These are phyloP conservation scores for Suillus plorans DNA, from an alignment of 768 basidiomycete genomes.

Conservation along the genomic window DNA sequence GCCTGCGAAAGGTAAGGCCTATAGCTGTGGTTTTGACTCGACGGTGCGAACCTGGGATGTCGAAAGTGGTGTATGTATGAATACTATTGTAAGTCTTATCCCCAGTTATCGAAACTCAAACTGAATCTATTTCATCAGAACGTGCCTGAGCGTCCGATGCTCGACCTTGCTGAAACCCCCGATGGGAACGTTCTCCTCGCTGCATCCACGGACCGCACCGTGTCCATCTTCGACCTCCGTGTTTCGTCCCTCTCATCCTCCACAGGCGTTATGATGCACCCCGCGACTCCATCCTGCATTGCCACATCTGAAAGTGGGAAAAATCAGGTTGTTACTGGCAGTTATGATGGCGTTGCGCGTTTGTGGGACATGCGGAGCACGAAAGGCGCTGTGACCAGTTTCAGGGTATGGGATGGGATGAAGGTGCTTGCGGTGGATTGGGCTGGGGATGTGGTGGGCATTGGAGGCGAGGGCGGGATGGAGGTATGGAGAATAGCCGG, in stretches of 20 bases:
- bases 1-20: constrained; percentile 40
- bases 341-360: constrained; percentile 75
- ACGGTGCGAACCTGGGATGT: constrained; percentile 88
- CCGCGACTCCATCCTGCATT: constrained; percentile 70
- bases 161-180: constrained; percentile 53
- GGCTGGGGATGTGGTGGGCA: constrained; percentile 52
- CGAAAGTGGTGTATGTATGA: constrained; percentile 67
- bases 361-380: constrained; percentile 79
- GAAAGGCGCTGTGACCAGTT: constrained; percentile 61
- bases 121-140: constrained; percentile 38
- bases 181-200: constrained; percentile 43
- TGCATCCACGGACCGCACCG: constrained; percentile 72
- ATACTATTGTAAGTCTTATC: constrained; percentile 59
- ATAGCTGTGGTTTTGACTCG: constrained; percentile 88
- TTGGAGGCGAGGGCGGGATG: constrained; percentile 66
- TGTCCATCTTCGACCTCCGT: constrained; percentile 71
- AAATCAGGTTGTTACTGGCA: constrained; percentile 66
- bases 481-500: constrained; percentile 59
- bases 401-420: constrained; percentile 59
- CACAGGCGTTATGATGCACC: constrained; percentile 51
- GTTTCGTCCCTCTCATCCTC: constrained; percentile 34
- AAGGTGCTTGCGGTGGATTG: constrained; percentile 65
- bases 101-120: neutral
- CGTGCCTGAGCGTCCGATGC: constrained; percentile 72
- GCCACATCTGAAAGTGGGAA: constrained; percentile 16